These are phyloP conservation scores for Athelia psychrophila DNA, from an alignment of 1,284 basidiomycete genomes.

Conservation along the genomic window DNA sequence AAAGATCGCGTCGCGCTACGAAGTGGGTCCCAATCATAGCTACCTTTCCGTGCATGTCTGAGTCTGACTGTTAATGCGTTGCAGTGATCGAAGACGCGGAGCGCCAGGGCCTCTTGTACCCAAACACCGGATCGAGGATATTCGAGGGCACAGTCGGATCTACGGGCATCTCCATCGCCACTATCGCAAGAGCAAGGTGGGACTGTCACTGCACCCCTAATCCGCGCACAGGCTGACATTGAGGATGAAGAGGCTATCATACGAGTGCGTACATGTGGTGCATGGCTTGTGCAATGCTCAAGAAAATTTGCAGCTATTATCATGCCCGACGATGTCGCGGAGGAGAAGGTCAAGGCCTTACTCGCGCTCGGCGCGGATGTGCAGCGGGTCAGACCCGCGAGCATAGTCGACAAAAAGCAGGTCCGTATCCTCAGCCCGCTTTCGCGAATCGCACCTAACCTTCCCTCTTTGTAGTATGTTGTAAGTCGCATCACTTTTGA, in stretches of 20 bases:
- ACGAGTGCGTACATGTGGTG: slow-evolving; percentile 53
- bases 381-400: slow-evolving; percentile 82
- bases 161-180: slow-evolving; percentile 96
- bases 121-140: slow-evolving; percentile 88
- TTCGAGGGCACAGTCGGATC: slow-evolving; percentile 98
- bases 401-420: slow-evolving; percentile 94
- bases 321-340: slow-evolving; percentile 92
- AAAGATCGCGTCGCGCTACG: slow-evolving; percentile 95
- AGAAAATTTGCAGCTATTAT: slow-evolving; percentile 91
- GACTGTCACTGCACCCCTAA: slow-evolving; percentile 13
- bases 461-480: slow-evolving; percentile 39
- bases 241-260: slow-evolving; percentile 62
- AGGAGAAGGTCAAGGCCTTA: slow-evolving; percentile 88
- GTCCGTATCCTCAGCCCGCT: slow-evolving; percentile 38
- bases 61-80: slow-evolving; percentile 2
- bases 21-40: slow-evolving; percentile 49
- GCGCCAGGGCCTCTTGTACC: slow-evolving; percentile 76
- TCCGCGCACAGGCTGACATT: slow-evolving; percentile 2
- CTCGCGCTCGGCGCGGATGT: slow-evolving; percentile 86
- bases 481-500: slow-evolving; percentile 33
- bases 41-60: neutral
- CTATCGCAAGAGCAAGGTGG: slow-evolving; percentile 85
- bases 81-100: slow-evolving; percentile 95
- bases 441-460: neutral
- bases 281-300: no score